These are phyloP conservation scores for Psilocybe mexicana DNA, from an alignment of 1,284 basidiomycete genomes.

Conservation along the genomic window DNA sequence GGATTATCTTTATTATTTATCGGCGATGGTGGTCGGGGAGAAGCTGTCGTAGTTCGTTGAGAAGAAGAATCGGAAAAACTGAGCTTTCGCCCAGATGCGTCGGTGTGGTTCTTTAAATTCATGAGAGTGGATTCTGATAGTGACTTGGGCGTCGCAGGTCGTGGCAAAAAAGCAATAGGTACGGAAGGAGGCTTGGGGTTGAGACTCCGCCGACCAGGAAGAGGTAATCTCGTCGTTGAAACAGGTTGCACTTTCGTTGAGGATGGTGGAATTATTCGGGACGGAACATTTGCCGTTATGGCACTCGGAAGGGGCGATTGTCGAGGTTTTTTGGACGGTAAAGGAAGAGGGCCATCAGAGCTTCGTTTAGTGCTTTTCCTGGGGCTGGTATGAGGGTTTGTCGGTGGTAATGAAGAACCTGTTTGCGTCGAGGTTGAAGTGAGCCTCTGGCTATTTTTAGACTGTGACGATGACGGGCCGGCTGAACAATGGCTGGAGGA, in stretches of 20 bases:
- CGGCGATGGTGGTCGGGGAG: background rate
- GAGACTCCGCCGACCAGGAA: background rate
- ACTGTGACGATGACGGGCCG: background rate
- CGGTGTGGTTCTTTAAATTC: background rate
- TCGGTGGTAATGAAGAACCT: background rate
- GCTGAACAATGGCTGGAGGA: background rate
- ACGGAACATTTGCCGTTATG: too few species aligned
- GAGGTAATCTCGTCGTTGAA: background rate
- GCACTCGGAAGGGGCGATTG: background rate
- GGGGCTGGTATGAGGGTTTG: background rate
- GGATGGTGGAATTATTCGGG: background rate
- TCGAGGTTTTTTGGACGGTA: background rate
- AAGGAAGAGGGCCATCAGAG: background rate
- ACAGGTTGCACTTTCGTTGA: background rate
- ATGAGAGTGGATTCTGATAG: background rate
- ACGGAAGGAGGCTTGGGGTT: background rate
- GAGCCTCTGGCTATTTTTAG: background rate
- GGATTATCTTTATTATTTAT: background rate
- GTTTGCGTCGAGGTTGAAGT: background rate
- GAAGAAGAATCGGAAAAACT: background rate
- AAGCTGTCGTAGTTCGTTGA: background rate
- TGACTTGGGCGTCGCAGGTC: background rate
- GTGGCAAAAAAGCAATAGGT: slow-evolving; percentile 3
- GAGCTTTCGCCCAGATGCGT: background rate
- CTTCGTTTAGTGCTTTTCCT: background rate